Evolutionary conservation across 2,329 filamentous ascomycete genomes (phyloP).

Genomic region (Fusarium humuli): DNA sequence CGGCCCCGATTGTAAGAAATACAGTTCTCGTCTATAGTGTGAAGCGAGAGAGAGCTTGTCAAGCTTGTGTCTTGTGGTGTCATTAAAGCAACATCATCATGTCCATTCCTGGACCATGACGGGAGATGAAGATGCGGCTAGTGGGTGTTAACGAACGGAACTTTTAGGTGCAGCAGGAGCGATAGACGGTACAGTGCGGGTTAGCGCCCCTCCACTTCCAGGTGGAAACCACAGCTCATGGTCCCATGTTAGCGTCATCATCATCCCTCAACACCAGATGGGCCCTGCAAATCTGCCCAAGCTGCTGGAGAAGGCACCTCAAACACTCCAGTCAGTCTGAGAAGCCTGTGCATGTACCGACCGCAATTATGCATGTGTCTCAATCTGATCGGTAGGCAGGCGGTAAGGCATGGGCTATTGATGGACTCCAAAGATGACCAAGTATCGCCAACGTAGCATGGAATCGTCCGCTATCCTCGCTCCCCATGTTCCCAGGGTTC

Average conservation of each 20-base stretch:
- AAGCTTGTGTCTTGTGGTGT: constrained; percentile 21
- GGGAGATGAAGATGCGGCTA: background rate
- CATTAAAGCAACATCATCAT: constrained; percentile 16
- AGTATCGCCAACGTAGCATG: constrained; percentile 1
- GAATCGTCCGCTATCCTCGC: background rate
- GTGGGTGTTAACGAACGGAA: background rate
- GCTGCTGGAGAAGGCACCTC: constrained; percentile 17
- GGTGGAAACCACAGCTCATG: constrained; percentile 25
- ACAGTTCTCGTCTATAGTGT: constrained; percentile 5
- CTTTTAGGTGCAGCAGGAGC: background rate
- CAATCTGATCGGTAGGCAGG: constrained; percentile 8
- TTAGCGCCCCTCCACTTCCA: constrained; percentile 5
- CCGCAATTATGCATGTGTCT: constrained; percentile 10
- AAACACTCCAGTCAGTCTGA: constrained; percentile 9
- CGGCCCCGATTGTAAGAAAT: constrained; percentile 10
- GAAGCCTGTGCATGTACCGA: background rate
- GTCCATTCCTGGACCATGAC: background rate
- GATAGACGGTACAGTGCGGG: constrained; percentile 16
- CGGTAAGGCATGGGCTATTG: constrained; percentile 11
- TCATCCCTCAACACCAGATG: constrained; percentile 40
- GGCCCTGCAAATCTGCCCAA: constrained; percentile 34
- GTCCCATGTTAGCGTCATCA: constrained; percentile 47
- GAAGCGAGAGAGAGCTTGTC: background rate
- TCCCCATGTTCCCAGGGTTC: constrained; percentile 13
- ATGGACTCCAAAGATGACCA: background rate